Evolutionary conservation across 2,329 filamentous ascomycete genomes (phyloP), one percentile per base, ranked within the genome.

Genomic region (Orbilia oligospora): DNA sequence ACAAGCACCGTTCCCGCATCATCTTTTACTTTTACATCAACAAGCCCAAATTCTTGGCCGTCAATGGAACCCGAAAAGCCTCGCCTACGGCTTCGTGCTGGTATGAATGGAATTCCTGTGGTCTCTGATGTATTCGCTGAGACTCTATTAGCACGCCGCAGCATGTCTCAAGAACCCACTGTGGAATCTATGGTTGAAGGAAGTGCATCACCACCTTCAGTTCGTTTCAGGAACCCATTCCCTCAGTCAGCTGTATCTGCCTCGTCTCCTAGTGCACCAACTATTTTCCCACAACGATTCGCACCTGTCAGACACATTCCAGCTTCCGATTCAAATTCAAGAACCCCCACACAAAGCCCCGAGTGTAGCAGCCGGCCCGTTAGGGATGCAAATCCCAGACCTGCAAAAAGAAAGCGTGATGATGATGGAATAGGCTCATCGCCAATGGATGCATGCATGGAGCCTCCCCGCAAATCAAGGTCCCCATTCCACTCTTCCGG

Each of bases 51-150:
- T 18, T 27, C 64, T 8, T 71, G 72, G 72, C n/a, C 48, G 1
- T n/a, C 55, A 14, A 65, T 76, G 56, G 65, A 76, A 33, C n/a
- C 55, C 5, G 72, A 71, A 33, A 76, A 76, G 30, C n/a, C 65
- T 14, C 66, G 58, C 24, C 16, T 65, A 51, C 65, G 72, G 36
- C 46, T 56, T 44, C 55, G 24, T 48, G 12, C 49, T 33, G 24
- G 30, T 33, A 49, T 69, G n/a, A 65, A 53, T 18, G 46, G 64
- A 22, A 44, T 53, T 8, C 16, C 71, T 18, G 18, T 65, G 14
- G 41, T 58, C 10, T 64, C 71, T 27, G 71, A 55, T 10, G 24
- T 75, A 18, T 18, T 56, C 12, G 38, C 65, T 9, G 65, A 70
- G 51, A 14, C 72, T 18, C 10, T 70, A 41, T 9, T 44, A 22